phyloP scores from a whole-genome alignment of 352 stramenopile species.

The Globisporangium emineosum region DNA sequence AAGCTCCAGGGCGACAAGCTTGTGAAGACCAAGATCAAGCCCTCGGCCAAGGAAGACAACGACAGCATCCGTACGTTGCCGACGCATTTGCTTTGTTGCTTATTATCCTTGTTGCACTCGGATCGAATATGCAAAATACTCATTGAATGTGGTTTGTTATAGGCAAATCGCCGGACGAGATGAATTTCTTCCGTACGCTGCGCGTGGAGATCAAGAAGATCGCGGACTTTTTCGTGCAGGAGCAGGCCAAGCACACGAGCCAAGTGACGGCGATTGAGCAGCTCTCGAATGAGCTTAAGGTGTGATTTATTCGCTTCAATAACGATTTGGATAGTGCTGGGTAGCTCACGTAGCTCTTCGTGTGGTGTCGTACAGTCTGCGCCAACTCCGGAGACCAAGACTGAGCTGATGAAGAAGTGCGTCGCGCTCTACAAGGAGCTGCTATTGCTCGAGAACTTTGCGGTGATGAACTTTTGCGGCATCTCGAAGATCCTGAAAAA shows the following conservation, averaged over 20 bases:
- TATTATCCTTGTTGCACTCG: background rate
- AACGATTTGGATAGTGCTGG: too few species aligned
- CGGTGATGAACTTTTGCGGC: slow-evolving; percentile 88
- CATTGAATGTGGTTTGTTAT: background rate
- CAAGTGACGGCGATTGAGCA: slow-evolving; percentile 66
- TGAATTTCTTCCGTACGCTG: slow-evolving; percentile 87
- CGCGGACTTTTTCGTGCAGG: slow-evolving; percentile 80
- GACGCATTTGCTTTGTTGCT: background rate
- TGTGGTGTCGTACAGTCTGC: slow-evolving; percentile 24
- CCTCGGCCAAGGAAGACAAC: slow-evolving; percentile 76
- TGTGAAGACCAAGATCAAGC: slow-evolving; percentile 78
- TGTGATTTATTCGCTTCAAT: slow-evolving; percentile 22
- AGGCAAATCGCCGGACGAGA: slow-evolving; percentile 82
- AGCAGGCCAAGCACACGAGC: slow-evolving; percentile 69
- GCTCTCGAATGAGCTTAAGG: slow-evolving; percentile 63
- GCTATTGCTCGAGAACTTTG: slow-evolving; percentile 85
- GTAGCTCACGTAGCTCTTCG: background rate
- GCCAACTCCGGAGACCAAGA: slow-evolving; percentile 57
- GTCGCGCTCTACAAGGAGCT: slow-evolving; percentile 86
- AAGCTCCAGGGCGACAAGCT: slow-evolving; percentile 77
- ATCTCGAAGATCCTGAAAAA: slow-evolving; percentile 91
- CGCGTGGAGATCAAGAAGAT: slow-evolving; percentile 86
- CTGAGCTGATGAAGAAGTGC: slow-evolving; percentile 76
- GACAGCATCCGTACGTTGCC: slow-evolving; percentile 78
- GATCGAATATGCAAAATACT: background rate